Conservation (phyloP, 1,139 yeast species). For the Petasospora fabianii region DNA sequence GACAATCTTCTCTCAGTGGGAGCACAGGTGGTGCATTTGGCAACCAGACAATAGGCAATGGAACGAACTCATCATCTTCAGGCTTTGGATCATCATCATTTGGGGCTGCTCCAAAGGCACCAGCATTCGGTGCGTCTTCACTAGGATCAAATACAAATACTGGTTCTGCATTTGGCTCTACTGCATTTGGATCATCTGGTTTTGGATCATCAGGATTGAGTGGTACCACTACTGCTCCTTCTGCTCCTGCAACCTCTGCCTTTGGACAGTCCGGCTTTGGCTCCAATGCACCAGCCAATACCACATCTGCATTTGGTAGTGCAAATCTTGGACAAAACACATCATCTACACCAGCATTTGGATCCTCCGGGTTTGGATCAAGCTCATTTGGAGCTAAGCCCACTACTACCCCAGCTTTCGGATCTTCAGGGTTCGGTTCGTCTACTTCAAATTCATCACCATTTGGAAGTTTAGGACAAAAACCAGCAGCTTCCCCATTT, state of each 20-base stretch:
- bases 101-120: neutral
- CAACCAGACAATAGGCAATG: neutral
- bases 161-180: slow-evolving; percentile 14
- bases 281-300: neutral
- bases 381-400: slow-evolving; percentile 16
- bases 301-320: slow-evolving; percentile 19
- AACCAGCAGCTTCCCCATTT: slow-evolving; percentile 7
- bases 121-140: neutral
- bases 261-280: slow-evolving; percentile 2
- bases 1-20: neutral
- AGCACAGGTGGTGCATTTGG: slow-evolving; percentile 1
- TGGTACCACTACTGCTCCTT: neutral
- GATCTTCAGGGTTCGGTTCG: slow-evolving; percentile 6
- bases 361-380: slow-evolving; percentile 18
- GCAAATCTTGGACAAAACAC: no score
- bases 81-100: slow-evolving; percentile 7
- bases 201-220: slow-evolving; percentile 2
- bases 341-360: slow-evolving; percentile 9
- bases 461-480: slow-evolving; percentile 1
- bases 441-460: slow-evolving; percentile 3
- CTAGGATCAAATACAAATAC: neutral
- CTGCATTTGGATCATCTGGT: slow-evolving; percentile 8
- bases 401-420: neutral
- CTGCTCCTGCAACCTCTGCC: slow-evolving; percentile 3
- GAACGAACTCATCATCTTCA: neutral